Conservation (phyloP, 352 stramenopile genomes). For the Phytophthora pseudosyringae region DNA sequence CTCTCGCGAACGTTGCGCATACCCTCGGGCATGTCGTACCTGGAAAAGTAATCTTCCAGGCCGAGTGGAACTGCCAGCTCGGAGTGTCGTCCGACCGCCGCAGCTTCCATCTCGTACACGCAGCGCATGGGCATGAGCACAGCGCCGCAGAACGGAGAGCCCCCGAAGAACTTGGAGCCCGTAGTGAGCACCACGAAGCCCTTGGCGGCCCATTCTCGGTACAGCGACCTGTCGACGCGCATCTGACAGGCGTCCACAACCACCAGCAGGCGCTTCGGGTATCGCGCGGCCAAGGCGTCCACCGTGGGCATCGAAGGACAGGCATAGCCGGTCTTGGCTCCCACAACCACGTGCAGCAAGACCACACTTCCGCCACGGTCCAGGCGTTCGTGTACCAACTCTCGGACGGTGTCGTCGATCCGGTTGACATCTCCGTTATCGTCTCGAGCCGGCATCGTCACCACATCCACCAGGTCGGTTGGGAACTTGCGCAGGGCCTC, state of each 20-base stretch:
- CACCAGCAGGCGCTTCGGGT: constrained; percentile 77
- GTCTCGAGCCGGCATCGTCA: constrained; percentile 65
- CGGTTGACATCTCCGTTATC: constrained; percentile 57
- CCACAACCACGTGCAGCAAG: constrained; percentile 86
- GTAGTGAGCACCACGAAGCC: constrained; percentile 84
- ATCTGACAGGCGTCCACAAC: constrained; percentile 91
- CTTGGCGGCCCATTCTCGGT: constrained; percentile 66
- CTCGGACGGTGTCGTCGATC: constrained; percentile 50
- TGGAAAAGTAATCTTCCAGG: constrained; percentile 86
- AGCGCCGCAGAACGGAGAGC: constrained; percentile 85
- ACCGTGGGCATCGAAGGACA: constrained; percentile 77
- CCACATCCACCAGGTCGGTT: constrained; percentile 64
- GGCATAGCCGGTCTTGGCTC: constrained; percentile 86
- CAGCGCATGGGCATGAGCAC: constrained; percentile 82
- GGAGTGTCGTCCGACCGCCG: constrained; percentile 56
- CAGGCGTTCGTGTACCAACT: constrained; percentile 57
- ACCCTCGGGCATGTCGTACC: constrained; percentile 69
- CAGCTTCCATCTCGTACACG: constrained; percentile 82
- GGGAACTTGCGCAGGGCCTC: constrained; percentile 67
- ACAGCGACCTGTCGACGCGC: constrained; percentile 64
- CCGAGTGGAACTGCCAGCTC: constrained; percentile 74
- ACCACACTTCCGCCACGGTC: constrained; percentile 55
- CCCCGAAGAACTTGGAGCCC: constrained; percentile 90
- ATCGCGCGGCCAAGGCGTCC: constrained; percentile 54
- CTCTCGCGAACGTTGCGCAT: constrained; percentile 72